phyloP scores from a whole-genome alignment of 495 filamentous ascomycete genomes.

The Hypoxylon subgilvum region DNA sequence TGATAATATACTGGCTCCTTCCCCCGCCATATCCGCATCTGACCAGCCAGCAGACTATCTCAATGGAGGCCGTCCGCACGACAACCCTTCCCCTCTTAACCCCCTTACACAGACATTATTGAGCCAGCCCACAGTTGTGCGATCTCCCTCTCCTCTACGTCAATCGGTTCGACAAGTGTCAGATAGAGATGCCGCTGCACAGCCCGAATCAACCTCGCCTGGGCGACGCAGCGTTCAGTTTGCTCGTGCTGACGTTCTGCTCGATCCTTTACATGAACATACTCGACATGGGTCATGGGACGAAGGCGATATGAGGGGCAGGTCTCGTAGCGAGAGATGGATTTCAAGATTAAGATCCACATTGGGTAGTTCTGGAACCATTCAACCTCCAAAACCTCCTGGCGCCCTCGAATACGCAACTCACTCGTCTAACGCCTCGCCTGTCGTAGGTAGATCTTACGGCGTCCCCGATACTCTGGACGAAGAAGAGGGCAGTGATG shows the following conservation, averaged over 20 bases:
- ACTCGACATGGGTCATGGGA: conserved; percentile 64
- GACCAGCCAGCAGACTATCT: conserved; percentile 51
- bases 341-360: conserved; percentile 70
- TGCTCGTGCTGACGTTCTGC: conserved; percentile 53
- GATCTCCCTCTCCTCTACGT: conserved; percentile 29
- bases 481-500: conserved; percentile 70
- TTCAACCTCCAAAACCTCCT: conserved; percentile 54
- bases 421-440: conserved; percentile 52
- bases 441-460: conserved; percentile 48
- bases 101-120: conserved; percentile 8
- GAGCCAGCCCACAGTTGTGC: conserved; percentile 12
- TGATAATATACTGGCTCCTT: conserved; percentile 23
- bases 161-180: conserved; percentile 4
- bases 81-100: conserved; percentile 36
- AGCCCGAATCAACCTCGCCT: conserved; percentile 39
- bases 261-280: conserved; percentile 52
- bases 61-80: conserved; percentile 50
- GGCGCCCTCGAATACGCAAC: conserved; percentile 39
- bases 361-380: conserved; percentile 51
- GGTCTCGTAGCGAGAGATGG: conserved; percentile 65
- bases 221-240: conserved; percentile 71
- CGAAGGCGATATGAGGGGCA: conserved; percentile 60
- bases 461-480: conserved; percentile 57
- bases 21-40: conserved; percentile 22
- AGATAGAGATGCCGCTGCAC: conserved; percentile 25